Base-by-base conservation (phyloP, 2,329 filamentous ascomycete species). In the Aspergillus chevalieri region DNA sequence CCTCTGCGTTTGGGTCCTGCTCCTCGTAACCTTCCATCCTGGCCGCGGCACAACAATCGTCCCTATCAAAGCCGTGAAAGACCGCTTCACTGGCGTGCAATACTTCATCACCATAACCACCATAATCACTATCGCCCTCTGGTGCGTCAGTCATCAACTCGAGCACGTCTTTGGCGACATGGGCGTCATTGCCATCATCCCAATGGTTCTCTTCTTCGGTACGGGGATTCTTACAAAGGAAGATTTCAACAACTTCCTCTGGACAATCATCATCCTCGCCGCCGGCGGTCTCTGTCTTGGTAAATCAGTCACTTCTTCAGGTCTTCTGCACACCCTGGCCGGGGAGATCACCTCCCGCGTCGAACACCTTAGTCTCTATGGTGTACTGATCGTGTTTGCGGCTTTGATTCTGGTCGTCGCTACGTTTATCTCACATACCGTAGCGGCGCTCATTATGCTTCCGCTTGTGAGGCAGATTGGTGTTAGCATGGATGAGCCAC, bases 241-340 rank as follows among this genome's bases (percentile, higher is more conserved):
- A 71, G 93, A 98, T 72, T 98, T 98, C 68, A 98, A 98, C 77
- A 98, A 98, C 70, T 98, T 98, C 70, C 86, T 96, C 36, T 98
- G 93, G 93, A 98, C 94, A 17, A 98, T 98, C 70, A 96, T 98
- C 71, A 97, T 98, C 63, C 84, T 98, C 17, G 93, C 93, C 0
- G 92, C 93, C 0, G 93, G 93, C 43, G 93, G 93, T 6, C 75
- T 98, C 30, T 90, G 90, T 1, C 82, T 98, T 0, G 93, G 93
- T 49, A 96, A 95, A 68, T 88, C 92, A 0, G 93, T 98, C 51
- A 92, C 90, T 55, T 93, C 89, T 0, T 97, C 92, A 0, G 93
- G 93, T 1, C 78, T 98, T 9, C 77, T 98, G 28, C 87, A 95
- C 66, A 94, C 90, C 0, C 86, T 98, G 45, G 93, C 93, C 2